phyloP scores from a whole-genome alignment of 371 early-diverging fungal species.

The Rhizopus arrhizus region DNA sequence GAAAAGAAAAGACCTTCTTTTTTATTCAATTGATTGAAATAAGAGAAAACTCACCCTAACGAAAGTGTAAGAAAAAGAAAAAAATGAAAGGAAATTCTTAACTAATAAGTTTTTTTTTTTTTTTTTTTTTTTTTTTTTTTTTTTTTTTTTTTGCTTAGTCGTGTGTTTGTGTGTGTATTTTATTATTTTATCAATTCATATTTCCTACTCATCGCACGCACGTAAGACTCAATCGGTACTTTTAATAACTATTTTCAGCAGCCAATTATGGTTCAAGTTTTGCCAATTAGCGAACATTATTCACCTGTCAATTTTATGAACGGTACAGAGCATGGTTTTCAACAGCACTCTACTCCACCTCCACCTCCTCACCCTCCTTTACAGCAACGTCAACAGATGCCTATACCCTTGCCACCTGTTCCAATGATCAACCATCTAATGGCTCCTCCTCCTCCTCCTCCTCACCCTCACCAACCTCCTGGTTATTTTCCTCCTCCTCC shows the following conservation, averaged over 20 bases:
- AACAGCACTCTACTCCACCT: conserved; percentile 4
- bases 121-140: too few relatives aligned
- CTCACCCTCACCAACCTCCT: conserved; percentile 17
- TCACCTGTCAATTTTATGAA: conserved; percentile 22
- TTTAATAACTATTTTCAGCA: background rate
- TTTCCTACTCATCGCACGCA: too few relatives aligned
- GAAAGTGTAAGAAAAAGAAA: too few relatives aligned
- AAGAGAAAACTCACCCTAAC: too few relatives aligned
- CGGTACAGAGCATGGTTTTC: conserved; percentile 20
- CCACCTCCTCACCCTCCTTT: conserved; percentile 12
- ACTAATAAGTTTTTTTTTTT: background rate
- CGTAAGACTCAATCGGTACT: too few relatives aligned
- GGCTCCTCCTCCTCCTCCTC: background rate
- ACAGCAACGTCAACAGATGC: conserved; percentile 32
- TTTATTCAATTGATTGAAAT: too few relatives aligned
- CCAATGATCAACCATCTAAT: conserved; percentile 29
- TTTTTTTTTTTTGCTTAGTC: too few relatives aligned
- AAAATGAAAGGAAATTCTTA: too few relatives aligned
- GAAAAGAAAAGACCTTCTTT: too few relatives aligned
- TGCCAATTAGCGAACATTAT: conserved; percentile 30
- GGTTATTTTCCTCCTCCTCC: conserved; percentile 22
- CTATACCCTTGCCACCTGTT: conserved; percentile 33
- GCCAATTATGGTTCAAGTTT: conserved; percentile 24
- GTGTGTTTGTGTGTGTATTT: too few relatives aligned
- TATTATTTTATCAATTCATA: too few relatives aligned